Evolutionary conservation across 495 filamentous ascomycete species (phyloP).

Genomic region (Tetracladium setigerum): DNA sequence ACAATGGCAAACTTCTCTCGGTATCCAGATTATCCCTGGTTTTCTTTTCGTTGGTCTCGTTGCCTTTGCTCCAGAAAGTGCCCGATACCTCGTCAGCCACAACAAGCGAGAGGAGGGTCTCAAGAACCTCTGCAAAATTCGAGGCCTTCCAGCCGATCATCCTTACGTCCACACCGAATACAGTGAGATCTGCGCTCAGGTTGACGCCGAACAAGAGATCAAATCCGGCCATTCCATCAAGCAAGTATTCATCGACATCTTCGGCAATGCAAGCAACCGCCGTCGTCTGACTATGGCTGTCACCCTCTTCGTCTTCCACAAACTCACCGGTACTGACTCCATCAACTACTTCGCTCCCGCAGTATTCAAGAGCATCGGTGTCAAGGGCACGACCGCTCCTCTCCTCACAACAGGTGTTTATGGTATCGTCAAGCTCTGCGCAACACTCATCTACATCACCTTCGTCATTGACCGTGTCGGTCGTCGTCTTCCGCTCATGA

Average conservation of each 20-base stretch:
- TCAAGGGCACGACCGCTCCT: constrained; percentile 35
- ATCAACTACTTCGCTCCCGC: constrained; percentile 61
- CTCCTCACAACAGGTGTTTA: constrained; percentile 37
- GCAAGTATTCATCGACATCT: too few species aligned
- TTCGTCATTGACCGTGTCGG: constrained; percentile 35
- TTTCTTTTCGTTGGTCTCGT: constrained; percentile 18
- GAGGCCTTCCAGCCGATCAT: constrained; percentile 39
- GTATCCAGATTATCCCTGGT: constrained; percentile 53
- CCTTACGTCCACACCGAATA: constrained; percentile 52
- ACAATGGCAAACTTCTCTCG: constrained; percentile 52
- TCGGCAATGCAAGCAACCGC: too few species aligned
- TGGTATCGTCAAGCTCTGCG: constrained; percentile 40
- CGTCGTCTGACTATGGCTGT: constrained; percentile 3
- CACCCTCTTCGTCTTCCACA: constrained; percentile 56
- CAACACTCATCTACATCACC: constrained; percentile 38
- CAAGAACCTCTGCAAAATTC: constrained; percentile 45
- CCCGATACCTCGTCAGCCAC: constrained; percentile 55
- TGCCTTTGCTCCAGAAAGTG: constrained; percentile 46
- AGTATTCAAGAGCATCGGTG: constrained; percentile 52
- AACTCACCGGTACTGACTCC: constrained; percentile 55
- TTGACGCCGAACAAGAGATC: too few species aligned
- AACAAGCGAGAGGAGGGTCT: constrained; percentile 50
- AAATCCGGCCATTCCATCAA: too few species aligned
- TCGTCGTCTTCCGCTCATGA: constrained; percentile 23
- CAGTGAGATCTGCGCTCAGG: constrained; percentile 20